phyloP scores from a whole-genome alignment of 768 basidiomycete species.

The Russula sp. region DNA sequence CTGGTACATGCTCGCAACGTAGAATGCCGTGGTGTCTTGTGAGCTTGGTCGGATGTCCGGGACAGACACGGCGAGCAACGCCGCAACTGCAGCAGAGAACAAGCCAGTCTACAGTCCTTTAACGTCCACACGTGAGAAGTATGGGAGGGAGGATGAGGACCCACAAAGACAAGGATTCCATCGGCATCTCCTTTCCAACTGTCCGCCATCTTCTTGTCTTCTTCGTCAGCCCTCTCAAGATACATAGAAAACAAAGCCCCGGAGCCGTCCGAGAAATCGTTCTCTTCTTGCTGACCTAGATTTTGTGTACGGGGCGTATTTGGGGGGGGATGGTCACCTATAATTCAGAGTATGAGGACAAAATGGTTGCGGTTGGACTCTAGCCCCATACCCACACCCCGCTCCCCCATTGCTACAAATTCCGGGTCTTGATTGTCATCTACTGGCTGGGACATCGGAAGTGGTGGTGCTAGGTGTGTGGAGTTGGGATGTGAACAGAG shows the following conservation, averaged over 20 bases:
- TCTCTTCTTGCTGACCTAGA: neutral
- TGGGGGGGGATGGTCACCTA: neutral
- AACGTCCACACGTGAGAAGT: neutral
- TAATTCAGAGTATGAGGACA: neutral
- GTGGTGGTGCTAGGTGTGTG: neutral
- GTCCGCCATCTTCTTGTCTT: conserved; percentile 12
- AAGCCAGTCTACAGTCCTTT: conserved; percentile 13
- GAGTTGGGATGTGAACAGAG: too few species aligned
- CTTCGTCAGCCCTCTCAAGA: conserved; percentile 9
- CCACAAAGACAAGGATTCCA: conserved; percentile 17
- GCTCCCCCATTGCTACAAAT: neutral
- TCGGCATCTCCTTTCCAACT: conserved; percentile 21
- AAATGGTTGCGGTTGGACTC: neutral
- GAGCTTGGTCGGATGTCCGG: conserved; percentile 6
- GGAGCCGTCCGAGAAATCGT: neutral
- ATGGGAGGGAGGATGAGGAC: neutral
- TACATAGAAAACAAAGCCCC: conserved; percentile 16
- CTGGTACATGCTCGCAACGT: conserved; percentile 10
- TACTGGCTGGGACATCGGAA: neutral
- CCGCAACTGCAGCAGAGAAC: conserved; percentile 20
- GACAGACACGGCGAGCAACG: conserved; percentile 12
- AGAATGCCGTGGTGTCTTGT: neutral
- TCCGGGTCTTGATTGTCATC: neutral
- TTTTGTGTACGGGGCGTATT: neutral
- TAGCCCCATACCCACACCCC: neutral